Evolutionary conservation across 495 filamentous ascomycete genomes (phyloP), one percentile per base, ranked within the genome.

Genomic region (Penicillium cinerascens): DNA sequence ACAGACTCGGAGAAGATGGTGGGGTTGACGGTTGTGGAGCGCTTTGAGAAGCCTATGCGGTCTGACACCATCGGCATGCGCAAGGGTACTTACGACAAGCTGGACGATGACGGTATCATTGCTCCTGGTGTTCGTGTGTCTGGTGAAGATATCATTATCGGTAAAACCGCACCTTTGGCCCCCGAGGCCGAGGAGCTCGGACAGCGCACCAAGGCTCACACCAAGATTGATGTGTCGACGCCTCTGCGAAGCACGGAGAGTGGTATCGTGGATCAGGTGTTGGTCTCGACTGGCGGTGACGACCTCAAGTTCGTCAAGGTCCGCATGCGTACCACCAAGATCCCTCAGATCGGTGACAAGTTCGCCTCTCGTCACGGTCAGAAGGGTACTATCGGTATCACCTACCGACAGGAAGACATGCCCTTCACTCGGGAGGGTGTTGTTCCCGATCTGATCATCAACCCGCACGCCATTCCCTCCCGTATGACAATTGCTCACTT

Each of bases 401-500:
- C 93, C 1, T 97, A 90, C 70, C 82, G 92, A 11, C 89, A 95
- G 58, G 93, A 97, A 71, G 95, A 99, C 63, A 99, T 99, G 93
- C 95, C 95, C 0, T 99, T 97, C 71, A 95, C 91, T 5, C 76
- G 83, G 38, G 89, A 97, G 70, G 93, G 93, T 56, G 82, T 97
- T 44, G 86, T 86, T 1, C 93, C 93, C 1, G 93, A 99, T 69
- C 75, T 99, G 47, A 97, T 99, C 70, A 97, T 99, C 80, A 99
- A 99, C 65, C 93, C 93, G 0, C 93, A 99, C 80, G 93, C 95
- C 69, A 97, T 99, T 80, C 93, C 93, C 1, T 99, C 93, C 13
- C 93, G 93, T 80, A 99, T 99, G 93, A 99, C 93, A 0, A 97
- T 97, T 79, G 93, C 95, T 52, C 95, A 99, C 79, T 90, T 99